Evolutionary conservation across 768 basidiomycete genomes (phyloP), one percentile per base, ranked within the genome.

Genomic region (Hygrophorus russula): DNA sequence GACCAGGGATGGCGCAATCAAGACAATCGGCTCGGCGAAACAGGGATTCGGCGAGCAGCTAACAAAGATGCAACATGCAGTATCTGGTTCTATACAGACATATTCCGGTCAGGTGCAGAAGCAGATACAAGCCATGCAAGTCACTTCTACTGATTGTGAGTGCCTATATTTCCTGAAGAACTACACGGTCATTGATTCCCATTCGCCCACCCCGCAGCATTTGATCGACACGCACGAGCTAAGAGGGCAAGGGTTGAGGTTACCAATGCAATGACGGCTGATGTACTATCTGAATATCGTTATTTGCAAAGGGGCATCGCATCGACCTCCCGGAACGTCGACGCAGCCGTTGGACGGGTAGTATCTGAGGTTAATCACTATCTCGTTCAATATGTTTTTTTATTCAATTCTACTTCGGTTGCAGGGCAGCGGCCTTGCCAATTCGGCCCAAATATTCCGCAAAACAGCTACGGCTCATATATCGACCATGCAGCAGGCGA

Each of bases 241-340:
- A 90, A 90, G 55, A 72, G 79, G 38, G 78, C 78, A 31, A 73
- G 86, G 34, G 53, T 80, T 2, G 82, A 85, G 41, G 68, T 71
- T 8, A 78, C 74, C 14, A 63, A 67, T 33, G 56, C 63, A 2
- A 60, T 84, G 53, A 61, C 61, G 24, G 58, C 64, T 4, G 71
- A 76, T 27, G 53, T 75, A 28, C 71, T 78, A 48, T 64, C 69
- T 27, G 70, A 77, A 39, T 74, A 74, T 52, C 66, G 67, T 17
- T 59, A 64, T 42, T 52, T 79, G 44, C 74, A 78, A 47, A 64
- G 68, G 10, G 69, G 68, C 8, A 52, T 80, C 13, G 60, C 66
- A 15, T 71, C 77, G 1, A 67, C 68, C 28, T 71, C 75, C 12
- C 65, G 67, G 37, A 66, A 69, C 44, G 53, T 71, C 5, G 72